Base-by-base conservation (phyloP, 345 rosid species). In the Moricandia moricandioides region DNA sequence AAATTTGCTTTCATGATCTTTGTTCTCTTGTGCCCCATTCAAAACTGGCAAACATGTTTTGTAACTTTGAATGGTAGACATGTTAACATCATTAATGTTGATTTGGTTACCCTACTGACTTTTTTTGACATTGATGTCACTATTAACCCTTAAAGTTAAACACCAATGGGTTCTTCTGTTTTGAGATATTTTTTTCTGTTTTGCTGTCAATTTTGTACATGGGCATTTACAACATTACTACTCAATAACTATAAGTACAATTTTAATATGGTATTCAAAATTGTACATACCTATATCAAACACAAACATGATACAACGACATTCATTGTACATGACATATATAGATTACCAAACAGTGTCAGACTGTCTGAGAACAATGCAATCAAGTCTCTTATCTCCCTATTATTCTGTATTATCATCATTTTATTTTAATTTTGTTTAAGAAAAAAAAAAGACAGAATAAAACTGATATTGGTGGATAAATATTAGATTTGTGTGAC, bases 1-100 rank as follows among this genome's bases (percentile, higher is more conserved):
- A 58, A 57, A 58, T 65, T 29, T 65, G 62, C 37, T 76, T 76
- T 40, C 71, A 65, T 26, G 31, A 56, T 71, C 43, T 65, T 63
- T 76, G 67, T 71, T 77, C 34, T 27, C 16, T 27, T 57, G 47
- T 70, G 24, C 26, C 16, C 34, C 24, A 11, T 21, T 40, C 69
- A 57, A 57, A 12, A 26, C 35, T 71, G 6, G 49, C 70, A 16
- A 63, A 43, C 8, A 43, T 56, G 67, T 55, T 14, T 47, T n/a
- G 54, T n/a, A 47, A 16, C 24, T 49, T 60, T 76, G 14, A 49
- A 43, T 31, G 17, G 18, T 47, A 4, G 37, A 54, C 43, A 64
- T 51, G 1, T 65, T 27, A 40, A 29, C 58, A 71, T 17, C 66
- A 35, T 62, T 35, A 18, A 0, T 57, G 37, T 21, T 45, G 21